Evolutionary conservation across 805 yeast species (phyloP).

Genomic region (Pichia exigua): DNA sequence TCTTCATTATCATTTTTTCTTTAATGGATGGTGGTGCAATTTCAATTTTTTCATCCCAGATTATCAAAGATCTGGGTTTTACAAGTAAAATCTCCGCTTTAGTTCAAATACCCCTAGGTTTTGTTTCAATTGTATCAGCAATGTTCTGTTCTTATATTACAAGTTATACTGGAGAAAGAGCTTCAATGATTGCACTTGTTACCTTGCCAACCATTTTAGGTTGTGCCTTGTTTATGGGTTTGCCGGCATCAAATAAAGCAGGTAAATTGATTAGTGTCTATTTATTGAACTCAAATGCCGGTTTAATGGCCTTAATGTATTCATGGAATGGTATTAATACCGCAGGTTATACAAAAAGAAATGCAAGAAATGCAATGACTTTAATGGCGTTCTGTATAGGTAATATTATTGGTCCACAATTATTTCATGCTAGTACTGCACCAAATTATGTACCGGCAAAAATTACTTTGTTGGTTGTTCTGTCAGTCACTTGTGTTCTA

Average conservation of each 20-base stretch:
- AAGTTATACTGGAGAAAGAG: conserved; percentile 31
- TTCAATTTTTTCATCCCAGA: conserved; percentile 19
- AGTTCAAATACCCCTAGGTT: conserved; percentile 29
- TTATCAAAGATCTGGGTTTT: conserved; percentile 27
- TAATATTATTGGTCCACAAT: conserved; percentile 45
- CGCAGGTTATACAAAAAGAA: conserved; percentile 44
- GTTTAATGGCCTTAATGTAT: conserved; percentile 14
- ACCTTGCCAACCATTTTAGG: conserved; percentile 19
- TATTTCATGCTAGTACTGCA: conserved; percentile 39
- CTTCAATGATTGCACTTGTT: conserved; percentile 11
- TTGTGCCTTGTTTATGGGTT: conserved; percentile 17
- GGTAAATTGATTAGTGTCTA: conserved; percentile 26
- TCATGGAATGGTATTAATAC: conserved; percentile 29
- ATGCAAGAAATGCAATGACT: conserved; percentile 37
- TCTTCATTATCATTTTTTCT: conserved; percentile 18
- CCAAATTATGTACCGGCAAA: conserved; percentile 41
- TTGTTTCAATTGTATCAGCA: conserved; percentile 24
- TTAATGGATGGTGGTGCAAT: conserved; percentile 27
- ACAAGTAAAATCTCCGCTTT: conserved; percentile 25
- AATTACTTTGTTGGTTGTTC: conserved; percentile 43
- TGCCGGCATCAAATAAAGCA: conserved; percentile 20
- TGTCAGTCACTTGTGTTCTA: conserved; percentile 26
- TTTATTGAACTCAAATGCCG: conserved; percentile 23
- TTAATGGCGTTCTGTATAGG: conserved; percentile 40
- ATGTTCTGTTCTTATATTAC: conserved; percentile 24